Conservation (phyloP, 306 rosid genomes). For the Potentilla sterilis region DNA sequence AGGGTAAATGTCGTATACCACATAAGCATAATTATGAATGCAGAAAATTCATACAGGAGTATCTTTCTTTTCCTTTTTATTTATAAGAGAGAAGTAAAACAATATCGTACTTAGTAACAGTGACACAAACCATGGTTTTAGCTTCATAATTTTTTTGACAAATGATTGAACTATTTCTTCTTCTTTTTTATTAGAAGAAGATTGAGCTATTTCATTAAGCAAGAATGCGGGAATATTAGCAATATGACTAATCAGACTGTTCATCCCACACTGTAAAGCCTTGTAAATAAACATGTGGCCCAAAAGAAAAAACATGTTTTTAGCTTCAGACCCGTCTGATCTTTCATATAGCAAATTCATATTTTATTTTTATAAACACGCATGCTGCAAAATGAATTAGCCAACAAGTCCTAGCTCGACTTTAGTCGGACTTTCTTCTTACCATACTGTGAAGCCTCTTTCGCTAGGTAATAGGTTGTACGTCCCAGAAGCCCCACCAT, state of each 20-base stretch:
- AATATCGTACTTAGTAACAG: constrained; percentile 8
- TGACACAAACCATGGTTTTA: constrained; percentile 2
- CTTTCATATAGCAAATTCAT: not conserved
- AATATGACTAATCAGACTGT: not conserved
- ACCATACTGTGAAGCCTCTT: constrained; percentile 92
- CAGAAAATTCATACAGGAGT: not conserved
- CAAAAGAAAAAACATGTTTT: not conserved
- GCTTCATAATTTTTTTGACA: not conserved
- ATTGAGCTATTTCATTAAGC: not conserved
- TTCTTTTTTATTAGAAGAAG: no score
- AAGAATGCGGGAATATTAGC: not conserved
- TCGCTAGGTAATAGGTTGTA: constrained; percentile 69
- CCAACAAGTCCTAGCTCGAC: constrained; percentile 12
- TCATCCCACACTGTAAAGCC: not conserved
- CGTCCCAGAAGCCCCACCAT: constrained; percentile 64
- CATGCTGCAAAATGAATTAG: not conserved
- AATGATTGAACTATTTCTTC: not conserved
- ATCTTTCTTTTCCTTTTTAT: no score
- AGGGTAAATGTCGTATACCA: not conserved
- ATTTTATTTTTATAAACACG: not conserved
- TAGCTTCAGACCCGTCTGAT: not conserved
- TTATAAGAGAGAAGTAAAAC: not conserved
- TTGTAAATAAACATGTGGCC: not conserved
- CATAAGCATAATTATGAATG: not conserved
- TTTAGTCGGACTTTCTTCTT: constrained; percentile 23